These are phyloP conservation scores for Pseudogymnoascus sp. DNA, from an alignment of 2,329 filamentous ascomycete species.

Conservation along the genomic window DNA sequence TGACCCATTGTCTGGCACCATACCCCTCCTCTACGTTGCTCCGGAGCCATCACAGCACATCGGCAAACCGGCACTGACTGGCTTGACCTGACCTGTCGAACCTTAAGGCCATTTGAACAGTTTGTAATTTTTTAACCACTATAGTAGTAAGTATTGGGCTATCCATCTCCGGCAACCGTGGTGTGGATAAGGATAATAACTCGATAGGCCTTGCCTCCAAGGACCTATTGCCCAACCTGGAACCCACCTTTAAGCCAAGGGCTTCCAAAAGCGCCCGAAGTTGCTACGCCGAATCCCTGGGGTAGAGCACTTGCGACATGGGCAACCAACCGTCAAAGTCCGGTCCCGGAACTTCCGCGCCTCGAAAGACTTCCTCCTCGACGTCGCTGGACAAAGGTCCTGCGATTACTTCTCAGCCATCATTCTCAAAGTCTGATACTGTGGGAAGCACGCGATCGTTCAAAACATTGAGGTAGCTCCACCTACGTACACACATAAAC, in stretches of 20 bases:
- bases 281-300: conserved; percentile 6
- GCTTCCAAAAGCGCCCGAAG: background rate
- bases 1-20: background rate
- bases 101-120: background rate
- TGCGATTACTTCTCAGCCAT: conserved; percentile 72
- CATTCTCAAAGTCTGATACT: conserved; percentile 85
- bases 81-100: background rate
- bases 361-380: conserved; percentile 22
- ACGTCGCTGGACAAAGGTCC: conserved; percentile 23
- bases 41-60: background rate
- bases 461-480: conserved; percentile 49
- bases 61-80: background rate
- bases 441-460: conserved; percentile 86
- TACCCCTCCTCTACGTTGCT: background rate
- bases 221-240: conserved; percentile 9
- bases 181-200: background rate
- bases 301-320: conserved; percentile 40
- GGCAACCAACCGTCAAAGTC: conserved; percentile 61
- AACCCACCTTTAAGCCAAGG: background rate
- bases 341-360: conserved; percentile 23
- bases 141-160: conserved; percentile 1
- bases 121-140: background rate
- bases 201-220: conserved; percentile 3
- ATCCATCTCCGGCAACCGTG: background rate
- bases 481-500: background rate